phyloP scores from a whole-genome alignment of 345 rosid species.

The Hibiscus trionum region DNA sequence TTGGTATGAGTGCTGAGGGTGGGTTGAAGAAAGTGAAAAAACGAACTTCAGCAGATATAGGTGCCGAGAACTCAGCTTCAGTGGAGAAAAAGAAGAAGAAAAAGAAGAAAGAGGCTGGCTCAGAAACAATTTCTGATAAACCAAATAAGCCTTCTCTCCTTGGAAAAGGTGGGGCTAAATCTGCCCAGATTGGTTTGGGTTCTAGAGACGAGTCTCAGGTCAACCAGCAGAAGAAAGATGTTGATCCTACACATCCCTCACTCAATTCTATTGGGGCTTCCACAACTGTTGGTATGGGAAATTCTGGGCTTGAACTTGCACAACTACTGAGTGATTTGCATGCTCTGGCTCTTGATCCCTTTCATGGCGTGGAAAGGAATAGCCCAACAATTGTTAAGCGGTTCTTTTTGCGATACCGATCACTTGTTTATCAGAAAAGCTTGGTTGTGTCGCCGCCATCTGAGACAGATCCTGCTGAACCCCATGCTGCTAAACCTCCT shows the following conservation, averaged over 20 bases:
- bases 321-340: slow-evolving; percentile 63
- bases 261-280: slow-evolving; percentile 16
- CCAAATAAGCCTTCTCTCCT: slow-evolving; percentile 35
- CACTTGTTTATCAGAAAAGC: slow-evolving; percentile 75
- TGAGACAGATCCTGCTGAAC: slow-evolving; percentile 34
- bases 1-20: slow-evolving; percentile 21
- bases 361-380: slow-evolving; percentile 45
- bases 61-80: slow-evolving; percentile 28
- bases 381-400: slow-evolving; percentile 39
- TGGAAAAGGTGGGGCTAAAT: slow-evolving; percentile 41
- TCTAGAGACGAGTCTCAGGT: slow-evolving; percentile 22
- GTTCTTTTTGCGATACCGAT: slow-evolving; percentile 66
- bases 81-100: slow-evolving; percentile 48
- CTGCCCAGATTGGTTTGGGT: slow-evolving; percentile 25
- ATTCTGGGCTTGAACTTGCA: slow-evolving; percentile 34
- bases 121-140: slow-evolving; percentile 32
- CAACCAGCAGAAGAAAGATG: slow-evolving; percentile 37
- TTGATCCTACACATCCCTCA: slow-evolving; percentile 12
- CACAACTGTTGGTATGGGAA: slow-evolving; percentile 20
- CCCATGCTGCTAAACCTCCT: slow-evolving; percentile 26
- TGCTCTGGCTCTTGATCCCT: slow-evolving; percentile 70
- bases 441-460: slow-evolving; percentile 46
- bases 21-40: slow-evolving; percentile 53
- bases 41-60: slow-evolving; percentile 36
- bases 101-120: slow-evolving; percentile 47